Base-by-base conservation (phyloP, 78 protist genomes). In the Paulinella micropora region DNA sequence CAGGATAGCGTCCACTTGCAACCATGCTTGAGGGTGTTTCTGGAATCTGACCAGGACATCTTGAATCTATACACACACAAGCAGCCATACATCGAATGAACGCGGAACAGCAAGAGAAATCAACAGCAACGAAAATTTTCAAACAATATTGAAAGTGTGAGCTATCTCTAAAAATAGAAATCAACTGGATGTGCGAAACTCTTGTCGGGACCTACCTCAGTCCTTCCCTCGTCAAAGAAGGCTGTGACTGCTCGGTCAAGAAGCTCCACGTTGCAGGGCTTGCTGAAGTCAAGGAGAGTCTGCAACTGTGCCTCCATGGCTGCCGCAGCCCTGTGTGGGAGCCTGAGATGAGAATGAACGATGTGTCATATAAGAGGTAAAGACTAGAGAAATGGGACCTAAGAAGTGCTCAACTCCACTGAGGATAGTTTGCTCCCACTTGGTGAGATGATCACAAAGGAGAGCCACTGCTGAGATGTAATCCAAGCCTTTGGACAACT, bases 11-110 rank as follows among this genome's bases (percentile, higher is more conserved):
- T 92, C 96, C n/a, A 92, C 98, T 0, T 93, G 88, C 32, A 88
- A 91, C 99, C 99, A 98, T 0, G 98, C 87, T 0, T 97, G 95
- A 0, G 96, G 94, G 34, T 94, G 94, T 38, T 92, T 95, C 85
- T 91, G 83, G 64, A 96, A 94, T 77, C 94, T 89, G 39, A 73
- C 82, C 26, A 97, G 90, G 3, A 94, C 37, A 0, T 9, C 69
- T 36, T 93, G 86, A 1, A 97, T 96, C 34, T n/a, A 2, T 34
- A 73, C 82, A 26, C 87, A 89, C 91, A 39, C 29, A 0, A 1
- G 39, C 39, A 36, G n/a, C 41, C 34, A 38, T 0, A 39, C 36
- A 0, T 0, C 1, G 84, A 28, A 26, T 2, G 1, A 39, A 1
- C 23, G 82, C 28, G 37, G 35, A 6, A 9, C 39, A 23, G 34